Evolutionary conservation across 2,329 filamentous ascomycete genomes (phyloP).

Genomic region (Scortechinia acanthostroma): DNA sequence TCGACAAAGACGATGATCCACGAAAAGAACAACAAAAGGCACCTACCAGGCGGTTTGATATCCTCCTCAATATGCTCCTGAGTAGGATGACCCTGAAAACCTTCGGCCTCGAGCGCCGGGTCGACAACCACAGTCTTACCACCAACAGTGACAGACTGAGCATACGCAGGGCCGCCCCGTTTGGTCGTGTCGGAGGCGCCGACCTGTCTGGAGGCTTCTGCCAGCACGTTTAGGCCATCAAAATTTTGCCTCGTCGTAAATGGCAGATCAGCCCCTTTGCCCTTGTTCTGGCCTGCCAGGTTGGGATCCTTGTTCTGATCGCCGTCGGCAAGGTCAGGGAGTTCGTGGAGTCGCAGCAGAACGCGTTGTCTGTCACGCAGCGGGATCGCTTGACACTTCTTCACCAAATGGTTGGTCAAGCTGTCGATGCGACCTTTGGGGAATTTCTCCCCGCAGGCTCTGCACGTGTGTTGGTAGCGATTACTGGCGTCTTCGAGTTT

Average conservation of each 20-base stretch:
- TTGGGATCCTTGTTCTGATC: neutral
- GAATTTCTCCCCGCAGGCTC: conserved; percentile 79
- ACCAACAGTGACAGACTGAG: conserved; percentile 10
- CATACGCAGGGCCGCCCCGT: neutral
- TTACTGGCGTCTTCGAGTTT: conserved; percentile 88
- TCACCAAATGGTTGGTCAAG: conserved; percentile 73
- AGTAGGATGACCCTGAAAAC: conserved; percentile 16
- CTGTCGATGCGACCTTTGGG: conserved; percentile 83
- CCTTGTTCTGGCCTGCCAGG: neutral
- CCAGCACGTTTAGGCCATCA: neutral
- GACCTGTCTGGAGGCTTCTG: neutral
- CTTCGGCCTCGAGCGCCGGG: conserved; percentile 27
- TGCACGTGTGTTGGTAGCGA: conserved; percentile 86
- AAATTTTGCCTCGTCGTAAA: neutral
- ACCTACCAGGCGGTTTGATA: conserved; percentile 12
- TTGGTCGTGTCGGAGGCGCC: neutral
- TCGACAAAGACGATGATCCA: no score
- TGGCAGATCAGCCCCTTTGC: neutral
- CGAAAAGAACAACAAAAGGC: no score
- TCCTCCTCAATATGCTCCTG: conserved; percentile 16
- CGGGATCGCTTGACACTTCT: conserved; percentile 76
- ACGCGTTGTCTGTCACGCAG: conserved; percentile 2
- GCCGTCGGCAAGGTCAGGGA: neutral
- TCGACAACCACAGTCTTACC: conserved; percentile 30
- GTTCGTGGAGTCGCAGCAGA: conserved; percentile 1